Evolutionary conservation across 345 rosid genomes (phyloP).

Genomic region (Ceriops zippeliana): DNA sequence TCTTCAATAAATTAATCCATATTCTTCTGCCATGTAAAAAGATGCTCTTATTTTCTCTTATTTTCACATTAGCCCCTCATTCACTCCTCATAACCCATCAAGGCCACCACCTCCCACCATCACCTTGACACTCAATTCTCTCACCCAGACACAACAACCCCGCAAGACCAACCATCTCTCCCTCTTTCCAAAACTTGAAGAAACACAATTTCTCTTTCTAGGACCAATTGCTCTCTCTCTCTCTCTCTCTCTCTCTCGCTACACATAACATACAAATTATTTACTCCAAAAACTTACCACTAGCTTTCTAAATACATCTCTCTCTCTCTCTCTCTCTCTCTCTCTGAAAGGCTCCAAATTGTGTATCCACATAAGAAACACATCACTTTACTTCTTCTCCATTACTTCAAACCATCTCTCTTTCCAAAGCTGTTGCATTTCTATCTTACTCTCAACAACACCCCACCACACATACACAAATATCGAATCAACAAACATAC

Average conservation of each 20-base stretch:
- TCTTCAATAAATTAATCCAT: constrained; percentile 21
- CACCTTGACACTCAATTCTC: constrained; percentile 13
- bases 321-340: not conserved
- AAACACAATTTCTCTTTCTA: not conserved
- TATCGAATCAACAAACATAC: not conserved
- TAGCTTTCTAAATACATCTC: constrained; percentile 3
- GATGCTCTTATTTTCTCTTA: constrained; percentile 19
- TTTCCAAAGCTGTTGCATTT: not conserved
- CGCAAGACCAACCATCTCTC: not conserved
- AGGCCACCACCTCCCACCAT: constrained; percentile 13
- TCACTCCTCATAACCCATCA: constrained; percentile 47
- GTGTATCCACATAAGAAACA: not conserved
- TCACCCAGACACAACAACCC: constrained; percentile 17
- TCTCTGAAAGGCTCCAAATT: not conserved
- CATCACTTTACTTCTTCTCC: not conserved
- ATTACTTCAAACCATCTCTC: not conserved
- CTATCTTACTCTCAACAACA: not conserved
- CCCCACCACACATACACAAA: not conserved
- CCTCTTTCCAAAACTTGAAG: constrained; percentile 11
- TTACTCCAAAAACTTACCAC: not conserved
- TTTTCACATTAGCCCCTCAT: constrained; percentile 34
- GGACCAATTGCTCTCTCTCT: not conserved
- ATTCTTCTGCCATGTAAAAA: constrained; percentile 18
- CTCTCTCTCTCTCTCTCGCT: constrained; percentile 3
- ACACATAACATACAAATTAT: not conserved